Evolutionary conservation across 805 yeast genomes (phyloP).

Genomic region (Sporopachydermia lactativora): DNA sequence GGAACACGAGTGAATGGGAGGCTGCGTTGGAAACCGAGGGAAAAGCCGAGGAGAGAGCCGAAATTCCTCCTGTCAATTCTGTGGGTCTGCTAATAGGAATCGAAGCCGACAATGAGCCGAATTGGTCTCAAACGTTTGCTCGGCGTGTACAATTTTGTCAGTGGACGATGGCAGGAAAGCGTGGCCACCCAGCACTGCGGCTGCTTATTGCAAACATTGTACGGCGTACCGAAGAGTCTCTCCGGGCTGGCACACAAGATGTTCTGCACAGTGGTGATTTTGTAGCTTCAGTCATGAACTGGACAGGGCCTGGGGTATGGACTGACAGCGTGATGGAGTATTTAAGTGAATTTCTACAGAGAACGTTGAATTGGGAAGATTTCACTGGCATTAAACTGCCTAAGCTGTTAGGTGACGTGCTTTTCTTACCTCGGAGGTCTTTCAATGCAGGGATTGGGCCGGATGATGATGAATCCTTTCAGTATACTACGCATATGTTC

Average conservation of each 20-base stretch:
- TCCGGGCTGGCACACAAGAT: conserved; percentile 18
- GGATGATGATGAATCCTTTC: neutral
- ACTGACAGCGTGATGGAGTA: conserved; percentile 33
- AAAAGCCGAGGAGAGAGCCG: conserved; percentile 5
- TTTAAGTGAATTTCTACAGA: conserved; percentile 22
- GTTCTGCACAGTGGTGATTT: conserved; percentile 19
- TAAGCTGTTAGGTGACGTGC: conserved; percentile 33
- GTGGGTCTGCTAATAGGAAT: conserved; percentile 42
- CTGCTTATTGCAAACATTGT: conserved; percentile 39
- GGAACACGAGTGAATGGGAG: conserved; percentile 21
- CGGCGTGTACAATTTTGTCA: conserved; percentile 49
- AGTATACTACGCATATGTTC: neutral
- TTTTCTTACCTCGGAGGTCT: conserved; percentile 36
- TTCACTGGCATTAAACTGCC: conserved; percentile 26
- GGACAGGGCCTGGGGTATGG: conserved; percentile 42
- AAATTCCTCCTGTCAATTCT: conserved; percentile 17
- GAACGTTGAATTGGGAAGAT: conserved; percentile 23
- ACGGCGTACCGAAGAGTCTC: conserved; percentile 31
- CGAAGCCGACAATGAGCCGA: conserved; percentile 38
- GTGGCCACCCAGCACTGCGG: conserved; percentile 45
- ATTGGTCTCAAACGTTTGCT: conserved; percentile 38
- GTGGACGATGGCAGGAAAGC: conserved; percentile 46
- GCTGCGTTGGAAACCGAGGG: conserved; percentile 19
- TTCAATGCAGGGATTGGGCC: conserved; percentile 39
- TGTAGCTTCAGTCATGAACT: conserved; percentile 27